phyloP scores from a whole-genome alignment of 2,329 filamentous ascomycete genomes.

The Monosporascus sp. region DNA sequence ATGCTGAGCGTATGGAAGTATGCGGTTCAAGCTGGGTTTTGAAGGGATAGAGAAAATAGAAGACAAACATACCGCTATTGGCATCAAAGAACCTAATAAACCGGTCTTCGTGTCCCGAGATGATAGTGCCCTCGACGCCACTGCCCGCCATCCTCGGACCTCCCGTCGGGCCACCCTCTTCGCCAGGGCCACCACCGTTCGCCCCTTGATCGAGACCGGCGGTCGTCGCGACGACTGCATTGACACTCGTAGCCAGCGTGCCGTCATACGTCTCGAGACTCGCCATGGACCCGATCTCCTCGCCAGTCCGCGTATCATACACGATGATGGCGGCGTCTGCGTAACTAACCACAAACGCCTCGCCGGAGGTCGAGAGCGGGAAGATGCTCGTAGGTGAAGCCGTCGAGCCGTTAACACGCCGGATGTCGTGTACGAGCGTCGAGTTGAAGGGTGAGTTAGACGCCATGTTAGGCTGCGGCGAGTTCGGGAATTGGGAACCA shows the following conservation, averaged over 20 bases:
- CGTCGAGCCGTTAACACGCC: slow-evolving; percentile 57
- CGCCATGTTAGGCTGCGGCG: slow-evolving; percentile 82
- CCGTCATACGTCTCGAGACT: slow-evolving; percentile 92
- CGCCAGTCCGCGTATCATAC: slow-evolving; percentile 86
- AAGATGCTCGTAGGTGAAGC: slow-evolving; percentile 88
- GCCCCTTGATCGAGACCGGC: slow-evolving; percentile 69
- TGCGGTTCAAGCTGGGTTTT: not conserved
- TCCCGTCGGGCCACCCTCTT: slow-evolving; percentile 76
- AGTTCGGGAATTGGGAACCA: slow-evolving; percentile 84
- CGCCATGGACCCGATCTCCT: slow-evolving; percentile 88
- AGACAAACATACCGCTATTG: slow-evolving; percentile 76
- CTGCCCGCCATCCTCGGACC: slow-evolving; percentile 63
- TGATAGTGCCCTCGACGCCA: slow-evolving; percentile 86
- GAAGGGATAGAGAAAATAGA: not conserved
- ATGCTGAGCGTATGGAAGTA: not conserved
- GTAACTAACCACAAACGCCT: slow-evolving; percentile 90
- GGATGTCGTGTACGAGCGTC: slow-evolving; percentile 82
- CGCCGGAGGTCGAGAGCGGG: slow-evolving; percentile 75
- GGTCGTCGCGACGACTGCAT: slow-evolving; percentile 83
- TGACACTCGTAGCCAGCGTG: slow-evolving; percentile 73
- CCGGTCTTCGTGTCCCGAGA: slow-evolving; percentile 93
- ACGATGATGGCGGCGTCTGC: slow-evolving; percentile 85
- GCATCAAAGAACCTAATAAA: slow-evolving; percentile 98
- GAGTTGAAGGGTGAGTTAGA: slow-evolving; percentile 83
- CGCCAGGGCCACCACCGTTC: slow-evolving; percentile 51